A percentile compares a stretch with the other conserved stretches of the same genome.
phyloP scores from a whole-genome alignment of 148 eudicot genomes.

The Dianthus caryophyllus region DNA sequence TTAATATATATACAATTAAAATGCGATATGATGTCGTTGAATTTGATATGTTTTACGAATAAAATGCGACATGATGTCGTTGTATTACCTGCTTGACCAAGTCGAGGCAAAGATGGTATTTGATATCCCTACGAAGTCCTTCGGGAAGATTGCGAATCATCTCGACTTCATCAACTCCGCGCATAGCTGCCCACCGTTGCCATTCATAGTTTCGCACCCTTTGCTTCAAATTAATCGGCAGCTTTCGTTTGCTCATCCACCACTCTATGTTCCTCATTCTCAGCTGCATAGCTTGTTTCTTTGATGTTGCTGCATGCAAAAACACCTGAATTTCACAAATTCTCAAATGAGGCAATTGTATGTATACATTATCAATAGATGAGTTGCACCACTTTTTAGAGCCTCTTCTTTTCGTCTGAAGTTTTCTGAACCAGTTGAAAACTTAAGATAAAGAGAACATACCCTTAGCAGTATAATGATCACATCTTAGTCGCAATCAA shows the following conservation, averaged over 20 bases:
- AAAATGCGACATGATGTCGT: too few species aligned
- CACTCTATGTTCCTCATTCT: slow-evolving; percentile 93
- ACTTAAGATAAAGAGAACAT: too few species aligned
- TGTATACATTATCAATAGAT: too few species aligned
- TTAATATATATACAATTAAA: too few species aligned
- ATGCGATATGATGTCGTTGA: background rate
- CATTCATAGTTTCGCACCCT: slow-evolving; percentile 85
- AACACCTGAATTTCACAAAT: slow-evolving; percentile 68
- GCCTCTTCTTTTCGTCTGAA: too few species aligned
- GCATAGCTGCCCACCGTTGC: slow-evolving; percentile 97
- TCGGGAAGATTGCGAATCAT: slow-evolving; percentile 89
- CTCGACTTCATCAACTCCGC: slow-evolving; percentile 91
- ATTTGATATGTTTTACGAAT: background rate
- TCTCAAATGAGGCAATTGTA: too few species aligned
- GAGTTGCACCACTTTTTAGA: too few species aligned
- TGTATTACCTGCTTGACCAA: slow-evolving; percentile 81
- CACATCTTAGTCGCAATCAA: too few species aligned
- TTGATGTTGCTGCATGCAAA: slow-evolving; percentile 85
- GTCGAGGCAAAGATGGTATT: slow-evolving; percentile 83
- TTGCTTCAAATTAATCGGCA: slow-evolving; percentile 59
- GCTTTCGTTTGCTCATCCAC: slow-evolving; percentile 88
- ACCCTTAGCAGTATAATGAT: too few species aligned
- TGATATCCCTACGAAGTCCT: slow-evolving; percentile 88
- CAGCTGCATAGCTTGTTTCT: slow-evolving; percentile 87
- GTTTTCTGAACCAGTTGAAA: too few species aligned